These are phyloP conservation scores for Pseudofabraea citricarpa DNA, from an alignment of 2,329 filamentous ascomycete species.

Conservation along the genomic window DNA sequence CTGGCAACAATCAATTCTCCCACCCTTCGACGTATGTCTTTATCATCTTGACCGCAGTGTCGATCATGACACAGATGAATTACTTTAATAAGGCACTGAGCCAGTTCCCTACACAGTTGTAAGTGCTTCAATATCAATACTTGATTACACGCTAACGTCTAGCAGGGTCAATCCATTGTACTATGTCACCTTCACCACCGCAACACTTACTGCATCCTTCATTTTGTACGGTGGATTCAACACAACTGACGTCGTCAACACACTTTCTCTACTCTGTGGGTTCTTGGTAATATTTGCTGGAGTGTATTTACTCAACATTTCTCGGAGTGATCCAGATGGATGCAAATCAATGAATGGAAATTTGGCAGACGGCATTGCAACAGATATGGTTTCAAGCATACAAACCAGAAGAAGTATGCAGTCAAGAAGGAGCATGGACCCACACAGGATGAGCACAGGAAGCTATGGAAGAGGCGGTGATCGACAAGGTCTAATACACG, in stretches of 20 bases:
- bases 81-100: slow-evolving; percentile 99
- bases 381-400: slow-evolving; percentile 83
- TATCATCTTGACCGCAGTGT: slow-evolving; percentile 85
- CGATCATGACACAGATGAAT: slow-evolving; percentile 99
- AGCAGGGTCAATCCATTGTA: slow-evolving; percentile 70
- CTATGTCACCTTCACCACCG: slow-evolving; percentile 96
- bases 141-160: slow-evolving; percentile 6
- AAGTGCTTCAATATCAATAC: slow-evolving; percentile 34
- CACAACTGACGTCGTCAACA: slow-evolving; percentile 86
- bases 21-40: slow-evolving; percentile 97
- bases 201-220: slow-evolving; percentile 89
- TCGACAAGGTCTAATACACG: slow-evolving; percentile 77
- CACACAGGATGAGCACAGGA: slow-evolving; percentile 56
- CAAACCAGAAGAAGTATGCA: slow-evolving; percentile 95
- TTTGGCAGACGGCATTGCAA: slow-evolving; percentile 73
- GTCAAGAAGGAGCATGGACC: slow-evolving; percentile 66
- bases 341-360: slow-evolving; percentile 58
- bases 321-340: slow-evolving; percentile 83
- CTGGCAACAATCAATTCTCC: slow-evolving; percentile 89
- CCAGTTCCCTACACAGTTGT: slow-evolving; percentile 97
- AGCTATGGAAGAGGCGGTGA: slow-evolving; percentile 56
- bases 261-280: slow-evolving; percentile 83
- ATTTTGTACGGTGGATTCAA: slow-evolving; percentile 97
- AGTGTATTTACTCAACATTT: slow-evolving; percentile 95
- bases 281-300: slow-evolving; percentile 95